phyloP scores from a whole-genome alignment of 2,329 filamentous ascomycete genomes.

The Torrubiella hemipterigena region DNA sequence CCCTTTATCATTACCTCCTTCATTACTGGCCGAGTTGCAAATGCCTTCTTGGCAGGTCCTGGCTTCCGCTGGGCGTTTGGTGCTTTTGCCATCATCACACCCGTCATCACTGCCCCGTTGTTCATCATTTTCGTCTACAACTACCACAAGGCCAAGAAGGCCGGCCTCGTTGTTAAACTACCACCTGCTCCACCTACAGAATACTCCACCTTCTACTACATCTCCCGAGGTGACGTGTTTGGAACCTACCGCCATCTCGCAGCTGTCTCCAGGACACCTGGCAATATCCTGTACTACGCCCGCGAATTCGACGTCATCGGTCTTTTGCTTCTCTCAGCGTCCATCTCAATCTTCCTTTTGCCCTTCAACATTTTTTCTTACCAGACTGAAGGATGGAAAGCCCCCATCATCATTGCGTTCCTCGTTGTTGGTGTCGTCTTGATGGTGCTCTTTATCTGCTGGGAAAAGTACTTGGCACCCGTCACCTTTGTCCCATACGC shows the following conservation, averaged over 20 bases:
- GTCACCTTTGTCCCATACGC: conserved; percentile 40
- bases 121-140: conserved; percentile 9
- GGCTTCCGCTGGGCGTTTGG: conserved; percentile 55
- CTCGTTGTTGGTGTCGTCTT: conserved; percentile 41
- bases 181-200: conserved; percentile 9
- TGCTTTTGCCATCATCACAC: conserved; percentile 44
- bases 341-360: conserved; percentile 42
- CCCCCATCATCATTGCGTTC: conserved; percentile 38
- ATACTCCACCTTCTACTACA: conserved; percentile 24
- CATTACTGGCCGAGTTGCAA: conserved; percentile 42
- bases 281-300: conserved; percentile 34
- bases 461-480: conserved; percentile 40
- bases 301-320: conserved; percentile 43
- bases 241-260: no score
- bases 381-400: conserved; percentile 29
- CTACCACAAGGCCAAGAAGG: conserved; percentile 4
- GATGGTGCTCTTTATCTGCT: conserved; percentile 37
- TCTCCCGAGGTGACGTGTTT: no score
- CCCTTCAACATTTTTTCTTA: conserved; percentile 39
- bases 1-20: conserved; percentile 42
- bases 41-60: conserved; percentile 33
- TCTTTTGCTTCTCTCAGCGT: conserved; percentile 35
- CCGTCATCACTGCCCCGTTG: conserved; percentile 14
- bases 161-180: conserved; percentile 1
- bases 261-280: no score